phyloP scores from a whole-genome alignment of 2,329 filamentous ascomycete species.

The Fusarium robinianum region DNA sequence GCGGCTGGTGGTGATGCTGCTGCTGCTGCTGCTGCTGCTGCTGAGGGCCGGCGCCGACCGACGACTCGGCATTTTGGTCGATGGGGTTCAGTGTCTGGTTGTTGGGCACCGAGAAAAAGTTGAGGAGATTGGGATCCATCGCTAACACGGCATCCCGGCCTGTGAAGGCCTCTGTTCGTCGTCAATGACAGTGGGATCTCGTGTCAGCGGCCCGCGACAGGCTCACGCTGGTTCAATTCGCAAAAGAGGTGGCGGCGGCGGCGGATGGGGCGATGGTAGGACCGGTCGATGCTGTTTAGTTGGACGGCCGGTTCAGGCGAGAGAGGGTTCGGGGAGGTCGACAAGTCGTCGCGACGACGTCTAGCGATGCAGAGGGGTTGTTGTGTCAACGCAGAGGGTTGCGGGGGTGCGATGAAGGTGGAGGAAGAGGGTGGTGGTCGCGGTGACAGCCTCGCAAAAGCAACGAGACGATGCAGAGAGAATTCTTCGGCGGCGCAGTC shows the following conservation, averaged over 20 bases:
- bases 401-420: slow-evolving; percentile 22
- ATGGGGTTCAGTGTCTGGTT: slow-evolving; percentile 38
- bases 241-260: slow-evolving; percentile 7
- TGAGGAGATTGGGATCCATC: slow-evolving; percentile 39
- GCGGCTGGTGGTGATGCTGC: background rate
- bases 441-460: slow-evolving; percentile 21
- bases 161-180: slow-evolving; percentile 29
- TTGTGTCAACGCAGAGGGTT: slow-evolving; percentile 27
- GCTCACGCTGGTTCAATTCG: slow-evolving; percentile 30
- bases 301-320: slow-evolving; percentile 15
- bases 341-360: slow-evolving; percentile 24
- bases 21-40: slow-evolving; percentile 24
- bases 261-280: background rate
- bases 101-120: slow-evolving; percentile 38
- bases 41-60: slow-evolving; percentile 14
- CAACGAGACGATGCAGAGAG: slow-evolving; percentile 6
- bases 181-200: slow-evolving; percentile 25
- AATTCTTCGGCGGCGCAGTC: slow-evolving; percentile 4
- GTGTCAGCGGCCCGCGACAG: slow-evolving; percentile 28
- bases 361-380: slow-evolving; percentile 23
- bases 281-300: slow-evolving; percentile 10
- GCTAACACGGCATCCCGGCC: slow-evolving; percentile 40
- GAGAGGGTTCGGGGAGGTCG: slow-evolving; percentile 14
- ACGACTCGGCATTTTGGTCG: slow-evolving; percentile 35
- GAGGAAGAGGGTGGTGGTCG: slow-evolving; percentile 7